Evolutionary conservation across 140 eudicot genomes (phyloP).

Genomic region (Ambrosia hybrid): DNA sequence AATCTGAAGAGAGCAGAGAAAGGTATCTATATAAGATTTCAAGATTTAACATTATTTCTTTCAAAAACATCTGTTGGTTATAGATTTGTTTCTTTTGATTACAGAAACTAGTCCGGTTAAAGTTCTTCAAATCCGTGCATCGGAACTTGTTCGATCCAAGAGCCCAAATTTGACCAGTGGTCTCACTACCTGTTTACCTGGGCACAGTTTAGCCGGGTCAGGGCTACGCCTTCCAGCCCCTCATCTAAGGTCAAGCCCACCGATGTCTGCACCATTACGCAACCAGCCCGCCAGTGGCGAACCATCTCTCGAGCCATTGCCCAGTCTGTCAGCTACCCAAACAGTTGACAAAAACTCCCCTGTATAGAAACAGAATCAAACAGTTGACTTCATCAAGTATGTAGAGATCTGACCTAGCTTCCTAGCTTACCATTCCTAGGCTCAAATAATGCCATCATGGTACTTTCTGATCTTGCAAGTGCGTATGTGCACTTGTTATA

Average conservation of each 20-base stretch:
- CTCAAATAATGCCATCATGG: too few relatives aligned
- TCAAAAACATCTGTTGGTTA: not conserved
- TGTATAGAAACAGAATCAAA: constrained; percentile 5
- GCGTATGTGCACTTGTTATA: not conserved
- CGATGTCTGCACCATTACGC: constrained; percentile 14
- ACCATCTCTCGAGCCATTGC: not conserved
- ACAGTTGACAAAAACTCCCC: not conserved
- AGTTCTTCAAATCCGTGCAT: constrained; percentile 21
- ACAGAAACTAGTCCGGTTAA: constrained; percentile 23
- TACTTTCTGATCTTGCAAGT: too few relatives aligned
- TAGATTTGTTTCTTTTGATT: constrained; percentile 19
- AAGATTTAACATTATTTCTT: too few relatives aligned
- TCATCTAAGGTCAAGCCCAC: constrained; percentile 39
- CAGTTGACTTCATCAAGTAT: not conserved
- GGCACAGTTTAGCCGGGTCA: not conserved
- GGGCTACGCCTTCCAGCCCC: constrained; percentile 43
- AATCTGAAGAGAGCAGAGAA: constrained; percentile 18
- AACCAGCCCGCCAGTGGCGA: constrained; percentile 39
- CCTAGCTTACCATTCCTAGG: too few relatives aligned
- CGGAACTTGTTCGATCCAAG: not conserved
- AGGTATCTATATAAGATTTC: constrained; percentile 22
- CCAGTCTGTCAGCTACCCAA: constrained; percentile 19
- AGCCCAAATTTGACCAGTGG: constrained; percentile 5
- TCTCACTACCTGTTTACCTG: not conserved
- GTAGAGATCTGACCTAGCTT: constrained; percentile 9